Percentiles rank a stretch among this genome's conserved stretches.
phyloP scores from a whole-genome alignment of 2,329 filamentous ascomycete species.

The Aspergillus novofumigatus region DNA sequence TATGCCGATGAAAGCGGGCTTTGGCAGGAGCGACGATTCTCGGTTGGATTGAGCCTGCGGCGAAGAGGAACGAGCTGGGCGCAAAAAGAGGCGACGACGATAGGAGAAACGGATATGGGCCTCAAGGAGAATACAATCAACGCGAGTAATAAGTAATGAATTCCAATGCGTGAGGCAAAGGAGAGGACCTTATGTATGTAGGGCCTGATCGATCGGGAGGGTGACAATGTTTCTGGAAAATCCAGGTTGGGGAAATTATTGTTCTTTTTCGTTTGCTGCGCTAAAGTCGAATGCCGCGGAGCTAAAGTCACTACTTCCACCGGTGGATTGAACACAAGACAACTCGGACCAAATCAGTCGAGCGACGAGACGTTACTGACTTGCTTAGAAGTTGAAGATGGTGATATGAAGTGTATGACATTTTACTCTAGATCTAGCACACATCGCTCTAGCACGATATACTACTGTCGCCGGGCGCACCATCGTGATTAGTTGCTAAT shows the following conservation, averaged over 20 bases:
- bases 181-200: conserved; percentile 6
- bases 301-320: neutral
- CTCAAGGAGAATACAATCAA: neutral
- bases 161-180: conserved; percentile 2
- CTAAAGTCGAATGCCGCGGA: neutral
- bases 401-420: neutral
- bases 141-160: neutral
- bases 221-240: conserved; percentile 3
- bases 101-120: neutral
- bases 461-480: neutral
- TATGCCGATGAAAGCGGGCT: neutral
- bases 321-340: neutral
- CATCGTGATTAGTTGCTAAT: neutral
- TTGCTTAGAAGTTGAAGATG: neutral
- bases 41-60: neutral
- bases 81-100: neutral
- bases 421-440: neutral
- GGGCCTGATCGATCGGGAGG: neutral
- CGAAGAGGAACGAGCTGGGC: neutral
- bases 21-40: neutral
- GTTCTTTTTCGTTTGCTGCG: neutral
- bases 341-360: neutral
- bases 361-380: neutral
- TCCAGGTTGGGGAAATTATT: neutral
- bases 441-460: neutral